Conservation (phyloP, 352 stramenopile genomes). For the Globisporangium echinulatum region DNA sequence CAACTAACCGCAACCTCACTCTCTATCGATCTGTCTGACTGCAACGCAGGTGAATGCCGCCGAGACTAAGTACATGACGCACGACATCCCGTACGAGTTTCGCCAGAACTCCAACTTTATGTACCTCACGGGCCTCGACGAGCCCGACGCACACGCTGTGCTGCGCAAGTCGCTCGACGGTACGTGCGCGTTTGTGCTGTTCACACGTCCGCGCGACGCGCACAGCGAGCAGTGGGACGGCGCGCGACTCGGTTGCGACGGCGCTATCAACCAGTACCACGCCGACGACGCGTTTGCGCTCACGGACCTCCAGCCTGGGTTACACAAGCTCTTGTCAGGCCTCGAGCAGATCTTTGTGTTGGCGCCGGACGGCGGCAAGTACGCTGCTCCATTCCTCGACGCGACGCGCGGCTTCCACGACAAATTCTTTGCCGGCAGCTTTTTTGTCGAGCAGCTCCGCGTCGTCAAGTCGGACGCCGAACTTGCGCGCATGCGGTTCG, state of each 20-base stretch:
- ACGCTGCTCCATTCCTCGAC: conserved; percentile 46
- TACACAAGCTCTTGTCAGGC: conserved; percentile 48
- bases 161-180: conserved; percentile 53
- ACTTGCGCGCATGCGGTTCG: conserved; percentile 68
- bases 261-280: conserved; percentile 45
- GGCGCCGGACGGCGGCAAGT: conserved; percentile 47
- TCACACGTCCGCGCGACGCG: conserved; percentile 65
- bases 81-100: conserved; percentile 86
- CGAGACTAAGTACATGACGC: conserved; percentile 80
- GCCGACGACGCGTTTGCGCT: conserved; percentile 69
- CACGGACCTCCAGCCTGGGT: conserved; percentile 38
- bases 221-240: conserved; percentile 83
- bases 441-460: conserved; percentile 69
- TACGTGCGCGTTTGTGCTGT: conserved; percentile 67
- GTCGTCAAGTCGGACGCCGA: conserved; percentile 71
- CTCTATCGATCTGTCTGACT: too few species aligned
- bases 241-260: conserved; percentile 54
- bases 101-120: conserved; percentile 83
- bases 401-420: conserved; percentile 53
- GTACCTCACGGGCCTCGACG: conserved; percentile 78
- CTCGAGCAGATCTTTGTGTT: conserved; percentile 69
- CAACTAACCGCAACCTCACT: too few species aligned
- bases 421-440: conserved; percentile 69
- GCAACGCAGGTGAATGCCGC: conserved; percentile 41
- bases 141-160: conserved; percentile 70